Percentiles rank a stretch among this genome's conserved stretches.
These are phyloP conservation scores for Actinomortierella wolfii DNA, from an alignment of 371 early-diverging fungal species.

Conservation along the genomic window DNA sequence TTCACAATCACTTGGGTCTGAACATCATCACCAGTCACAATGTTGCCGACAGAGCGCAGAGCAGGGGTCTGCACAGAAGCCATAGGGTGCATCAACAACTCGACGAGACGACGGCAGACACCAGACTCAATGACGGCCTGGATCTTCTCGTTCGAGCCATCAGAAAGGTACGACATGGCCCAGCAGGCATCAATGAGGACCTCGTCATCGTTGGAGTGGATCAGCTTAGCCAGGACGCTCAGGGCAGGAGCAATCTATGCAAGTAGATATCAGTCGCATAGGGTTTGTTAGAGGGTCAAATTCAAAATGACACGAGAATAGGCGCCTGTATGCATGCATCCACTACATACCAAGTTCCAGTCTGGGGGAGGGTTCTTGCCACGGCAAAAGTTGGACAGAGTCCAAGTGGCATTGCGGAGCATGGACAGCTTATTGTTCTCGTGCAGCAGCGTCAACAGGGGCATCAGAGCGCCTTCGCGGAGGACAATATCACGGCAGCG, in stretches of 20 bases:
- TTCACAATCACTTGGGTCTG: constrained; percentile 97
- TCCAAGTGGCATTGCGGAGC: constrained; percentile 99
- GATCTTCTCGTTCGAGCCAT: constrained; percentile 94
- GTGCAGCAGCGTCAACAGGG: constrained; percentile 83
- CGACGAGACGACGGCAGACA: constrained; percentile 91
- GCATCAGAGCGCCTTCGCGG: constrained; percentile 80
- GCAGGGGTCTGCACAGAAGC: constrained; percentile 96
- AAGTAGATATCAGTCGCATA: constrained; percentile 7
- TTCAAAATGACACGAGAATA: background rate
- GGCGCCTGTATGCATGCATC: background rate
- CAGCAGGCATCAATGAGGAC: constrained; percentile 99
- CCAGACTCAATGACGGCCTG: constrained; percentile 97
- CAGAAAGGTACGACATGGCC: constrained; percentile 99
- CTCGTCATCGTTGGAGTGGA: constrained; percentile 92
- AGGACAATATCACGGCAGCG: constrained; percentile 94
- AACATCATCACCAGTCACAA: constrained; percentile 98
- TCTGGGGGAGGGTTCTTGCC: constrained; percentile 97
- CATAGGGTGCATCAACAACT: constrained; percentile 87
- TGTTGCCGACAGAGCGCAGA: constrained; percentile 98
- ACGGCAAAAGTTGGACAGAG: constrained; percentile 98
- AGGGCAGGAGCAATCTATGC: constrained; percentile 84
- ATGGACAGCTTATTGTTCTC: constrained; percentile 90
- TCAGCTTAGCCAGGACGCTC: constrained; percentile 87
- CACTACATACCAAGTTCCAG: constrained; percentile 76
- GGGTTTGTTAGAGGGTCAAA: no score